Evolutionary conservation across 345 rosid genomes (phyloP).

Genomic region (Bruguiera gymnorhiza): DNA sequence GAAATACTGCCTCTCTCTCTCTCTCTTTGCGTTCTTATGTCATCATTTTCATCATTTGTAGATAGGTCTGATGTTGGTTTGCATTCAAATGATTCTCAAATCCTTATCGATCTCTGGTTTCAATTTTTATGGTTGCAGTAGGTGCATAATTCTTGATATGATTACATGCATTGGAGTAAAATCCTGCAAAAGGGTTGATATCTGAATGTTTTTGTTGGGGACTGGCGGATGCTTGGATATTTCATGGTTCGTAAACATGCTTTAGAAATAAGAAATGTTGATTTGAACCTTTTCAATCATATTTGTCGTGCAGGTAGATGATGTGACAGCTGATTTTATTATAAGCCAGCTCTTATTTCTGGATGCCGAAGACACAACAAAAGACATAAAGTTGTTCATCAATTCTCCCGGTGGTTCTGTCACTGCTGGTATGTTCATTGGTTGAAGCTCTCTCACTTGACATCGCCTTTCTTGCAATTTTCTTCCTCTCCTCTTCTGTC

Average conservation of each 20-base stretch:
- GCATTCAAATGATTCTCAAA: too few relatives aligned
- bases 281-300: not conserved
- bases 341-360: slow-evolving; percentile 87
- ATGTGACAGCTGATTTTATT: slow-evolving; percentile 73
- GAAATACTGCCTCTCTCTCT: too few relatives aligned
- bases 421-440: slow-evolving; percentile 60
- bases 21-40: too few relatives aligned
- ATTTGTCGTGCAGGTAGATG: slow-evolving; percentile 64
- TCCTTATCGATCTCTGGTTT: too few relatives aligned
- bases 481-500: not conserved
- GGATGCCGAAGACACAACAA: slow-evolving; percentile 75
- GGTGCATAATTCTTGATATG: too few relatives aligned
- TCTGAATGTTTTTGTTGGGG: too few relatives aligned
- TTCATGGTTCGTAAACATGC: not conserved
- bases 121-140: too few relatives aligned
- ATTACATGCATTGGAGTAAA: too few relatives aligned
- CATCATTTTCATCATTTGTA: too few relatives aligned
- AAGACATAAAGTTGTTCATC: slow-evolving; percentile 77
- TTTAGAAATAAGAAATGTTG: not conserved
- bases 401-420: slow-evolving; percentile 95
- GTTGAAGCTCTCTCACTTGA: not conserved
- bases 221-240: too few relatives aligned
- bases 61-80: too few relatives aligned
- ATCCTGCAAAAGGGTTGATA: too few relatives aligned
- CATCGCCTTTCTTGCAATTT: not conserved